Evolutionary conservation across 257 asterid genomes (phyloP), one percentile per base, ranked within the genome.

Genomic region (Nicotiana undulata): DNA sequence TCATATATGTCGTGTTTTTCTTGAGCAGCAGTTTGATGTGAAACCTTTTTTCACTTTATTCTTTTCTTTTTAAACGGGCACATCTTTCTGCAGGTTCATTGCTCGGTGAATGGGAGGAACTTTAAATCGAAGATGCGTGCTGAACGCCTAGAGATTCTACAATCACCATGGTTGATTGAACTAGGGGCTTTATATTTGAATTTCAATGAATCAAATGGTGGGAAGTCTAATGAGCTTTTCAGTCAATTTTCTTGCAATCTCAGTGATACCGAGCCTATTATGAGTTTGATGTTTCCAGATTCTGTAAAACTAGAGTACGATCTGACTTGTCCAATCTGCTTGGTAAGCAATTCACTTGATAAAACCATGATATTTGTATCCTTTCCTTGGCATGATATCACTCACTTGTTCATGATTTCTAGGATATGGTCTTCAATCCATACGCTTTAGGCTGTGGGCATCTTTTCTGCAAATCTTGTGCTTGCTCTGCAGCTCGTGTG

Each of bases 111-210:
- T 68, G 98, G 97, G 68, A 90, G 84, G 83, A 92, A 86, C 76
- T 94, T 94, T 85, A 93, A 90, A 80, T 90, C 97, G n/a, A 91
- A 92, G 86, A 80, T 90, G 86, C 88, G 86, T 1, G 82, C 89
- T 24, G 90, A 93, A 72, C 97, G 82, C 82, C 85, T 86, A 65
- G 98, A 94, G 88, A 89, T 90, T 78, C 87, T 94, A 77, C 94
- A 90, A 79, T 89, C 96, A 32, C 94, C 98, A 65, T 93, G 97
- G 97, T 77, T 93, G 77, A 93, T 93, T 55, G 98, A 94, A 81
- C 86, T 93, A 11, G 96, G 97, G 83, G 97, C 97, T 75, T 89
- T 94, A 77, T 90, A 82, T 80, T 84, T 91, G 86, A 93, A 92
- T 79, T 84, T 86, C 84, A 88, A 16, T 37, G 85, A 86, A 37